Percentiles rank a stretch among this genome's conserved stretches.
These are phyloP conservation scores for Hypocrella siamensis DNA, from an alignment of 2,329 filamentous ascomycete species.

Conservation along the genomic window DNA sequence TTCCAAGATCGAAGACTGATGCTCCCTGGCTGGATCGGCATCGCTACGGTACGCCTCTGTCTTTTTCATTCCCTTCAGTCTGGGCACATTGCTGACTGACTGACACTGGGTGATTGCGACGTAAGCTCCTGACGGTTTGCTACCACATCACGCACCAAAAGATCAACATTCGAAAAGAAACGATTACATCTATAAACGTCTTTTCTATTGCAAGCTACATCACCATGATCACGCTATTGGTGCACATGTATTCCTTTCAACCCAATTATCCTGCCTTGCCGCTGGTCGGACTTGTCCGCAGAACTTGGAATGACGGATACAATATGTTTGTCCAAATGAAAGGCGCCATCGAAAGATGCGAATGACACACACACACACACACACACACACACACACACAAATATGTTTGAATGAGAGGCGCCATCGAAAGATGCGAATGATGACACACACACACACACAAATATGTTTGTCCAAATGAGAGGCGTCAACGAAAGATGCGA, in stretches of 20 bases:
- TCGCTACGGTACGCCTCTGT: slow-evolving; percentile 44
- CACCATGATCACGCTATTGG: slow-evolving; percentile 54
- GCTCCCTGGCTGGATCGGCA: slow-evolving; percentile 63
- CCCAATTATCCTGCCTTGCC: slow-evolving; percentile 46
- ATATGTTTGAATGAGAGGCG: background rate
- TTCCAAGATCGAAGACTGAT: slow-evolving; percentile 55
- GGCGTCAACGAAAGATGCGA: no score
- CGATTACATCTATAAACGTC: slow-evolving; percentile 59
- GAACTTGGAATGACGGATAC: slow-evolving; percentile 18
- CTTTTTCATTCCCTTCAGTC: background rate
- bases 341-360: slow-evolving; percentile 15
- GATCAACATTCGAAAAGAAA: slow-evolving; percentile 67
- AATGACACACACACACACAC: slow-evolving; percentile 3
- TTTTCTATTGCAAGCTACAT: slow-evolving; percentile 65
- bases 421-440: no score
- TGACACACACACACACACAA: background rate
- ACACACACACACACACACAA: background rate
- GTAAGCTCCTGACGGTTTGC: slow-evolving; percentile 57
- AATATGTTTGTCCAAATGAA: slow-evolving; percentile 13
- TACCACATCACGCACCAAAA: slow-evolving; percentile 68
- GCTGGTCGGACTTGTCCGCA: slow-evolving; percentile 26
- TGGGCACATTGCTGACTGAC: background rate
- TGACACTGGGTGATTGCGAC: no score
- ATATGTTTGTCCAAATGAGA: slow-evolving; percentile 1
- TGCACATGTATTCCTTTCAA: slow-evolving; percentile 48